phyloP scores from a whole-genome alignment of 768 basidiomycete genomes.

The Suillus spraguei region DNA sequence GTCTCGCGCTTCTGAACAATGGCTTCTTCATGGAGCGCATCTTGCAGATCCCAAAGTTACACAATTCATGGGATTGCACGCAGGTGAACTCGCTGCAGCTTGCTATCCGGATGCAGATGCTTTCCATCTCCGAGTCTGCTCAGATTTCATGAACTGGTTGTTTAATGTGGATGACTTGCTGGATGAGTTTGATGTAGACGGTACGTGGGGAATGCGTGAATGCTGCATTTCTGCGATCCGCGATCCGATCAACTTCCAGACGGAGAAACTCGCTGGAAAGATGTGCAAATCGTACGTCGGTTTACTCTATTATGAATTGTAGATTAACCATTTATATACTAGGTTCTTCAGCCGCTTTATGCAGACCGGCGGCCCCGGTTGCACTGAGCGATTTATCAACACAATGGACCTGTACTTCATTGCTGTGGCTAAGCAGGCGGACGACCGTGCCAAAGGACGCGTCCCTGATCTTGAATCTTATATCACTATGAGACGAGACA shows the following conservation, averaged over 20 bases:
- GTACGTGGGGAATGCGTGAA: slow-evolving; percentile 34
- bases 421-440: slow-evolving; percentile 45
- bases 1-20: slow-evolving; percentile 39
- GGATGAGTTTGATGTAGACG: slow-evolving; percentile 35
- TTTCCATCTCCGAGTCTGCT: slow-evolving; percentile 56
- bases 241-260: slow-evolving; percentile 31
- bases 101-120: slow-evolving; percentile 54
- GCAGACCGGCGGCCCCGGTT: slow-evolving; percentile 40
- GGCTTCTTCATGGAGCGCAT: slow-evolving; percentile 29
- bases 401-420: slow-evolving; percentile 43
- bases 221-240: slow-evolving; percentile 32
- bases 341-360: slow-evolving; percentile 43
- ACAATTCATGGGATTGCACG: slow-evolving; percentile 52
- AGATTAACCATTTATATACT: slow-evolving; percentile 15
- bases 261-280: slow-evolving; percentile 30
- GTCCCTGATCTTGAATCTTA: slow-evolving; percentile 55
- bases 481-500: slow-evolving; percentile 53
- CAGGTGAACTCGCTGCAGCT: slow-evolving; percentile 60
- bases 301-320: background rate
- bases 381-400: slow-evolving; percentile 42
- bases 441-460: slow-evolving; percentile 39
- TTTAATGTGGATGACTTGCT: slow-evolving; percentile 36
- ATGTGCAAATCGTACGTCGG: slow-evolving; percentile 38
- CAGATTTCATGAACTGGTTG: slow-evolving; percentile 55
- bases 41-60: slow-evolving; percentile 23